phyloP scores from a whole-genome alignment of 2,329 filamentous ascomycete genomes.

The Cladophialophora exuberans region DNA sequence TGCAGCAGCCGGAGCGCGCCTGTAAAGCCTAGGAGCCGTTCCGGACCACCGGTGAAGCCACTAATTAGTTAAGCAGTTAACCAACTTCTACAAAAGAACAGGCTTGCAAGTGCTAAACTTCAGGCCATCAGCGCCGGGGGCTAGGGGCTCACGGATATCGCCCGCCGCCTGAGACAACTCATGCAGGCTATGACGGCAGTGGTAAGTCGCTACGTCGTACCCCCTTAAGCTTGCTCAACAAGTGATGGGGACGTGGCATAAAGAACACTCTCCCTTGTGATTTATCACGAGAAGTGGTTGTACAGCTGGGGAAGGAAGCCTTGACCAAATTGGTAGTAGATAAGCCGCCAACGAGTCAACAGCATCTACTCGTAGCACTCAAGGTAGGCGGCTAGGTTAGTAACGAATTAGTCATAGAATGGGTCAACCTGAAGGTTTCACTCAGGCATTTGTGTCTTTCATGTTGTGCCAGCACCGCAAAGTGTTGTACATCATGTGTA shows the following conservation, averaged over 20 bases:
- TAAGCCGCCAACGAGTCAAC: not conserved
- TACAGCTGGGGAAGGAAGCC: not conserved
- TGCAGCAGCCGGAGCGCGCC: slow-evolving; percentile 4
- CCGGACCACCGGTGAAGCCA: slow-evolving; percentile 3
- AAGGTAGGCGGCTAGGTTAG: not conserved
- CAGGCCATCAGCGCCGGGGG: slow-evolving; percentile 6
- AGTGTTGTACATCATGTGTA: no score
- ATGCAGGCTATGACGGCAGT: slow-evolving; percentile 7
- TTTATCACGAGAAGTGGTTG: no score
- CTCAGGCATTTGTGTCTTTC: no score
- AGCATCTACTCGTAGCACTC: not conserved
- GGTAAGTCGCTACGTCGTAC: not conserved
- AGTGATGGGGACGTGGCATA: no score
- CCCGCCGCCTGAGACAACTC: slow-evolving; percentile 13
- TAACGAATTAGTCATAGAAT: slow-evolving; percentile 1
- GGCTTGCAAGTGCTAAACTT: slow-evolving; percentile 6
- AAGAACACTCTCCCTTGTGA: no score
- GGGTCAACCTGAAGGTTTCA: not conserved
- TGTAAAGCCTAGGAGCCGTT: not conserved
- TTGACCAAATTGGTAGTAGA: no score
- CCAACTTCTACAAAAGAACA: slow-evolving; percentile 5
- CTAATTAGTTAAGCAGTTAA: slow-evolving; percentile 18
- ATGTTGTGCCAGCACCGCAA: no score
- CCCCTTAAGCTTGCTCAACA: no score
- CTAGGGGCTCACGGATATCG: slow-evolving; percentile 6